A percentile compares a stretch with the other conserved stretches of the same genome.
These are phyloP conservation scores for Colletotrichum liaoningense DNA, from an alignment of 2,329 filamentous ascomycete genomes.

Conservation along the genomic window DNA sequence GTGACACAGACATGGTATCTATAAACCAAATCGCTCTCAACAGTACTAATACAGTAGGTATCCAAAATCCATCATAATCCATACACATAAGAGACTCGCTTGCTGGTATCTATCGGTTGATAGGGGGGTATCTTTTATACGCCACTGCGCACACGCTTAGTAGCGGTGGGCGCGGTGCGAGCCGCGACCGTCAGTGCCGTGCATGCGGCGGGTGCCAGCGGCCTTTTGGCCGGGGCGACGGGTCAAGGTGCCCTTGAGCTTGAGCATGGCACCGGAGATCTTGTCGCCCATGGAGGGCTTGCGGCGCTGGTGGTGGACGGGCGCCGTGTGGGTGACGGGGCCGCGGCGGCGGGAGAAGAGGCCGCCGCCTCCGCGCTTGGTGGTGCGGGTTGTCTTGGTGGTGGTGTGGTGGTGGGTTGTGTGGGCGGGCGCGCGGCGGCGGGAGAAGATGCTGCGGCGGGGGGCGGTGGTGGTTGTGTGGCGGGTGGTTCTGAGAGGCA, in stretches of 20 bases:
- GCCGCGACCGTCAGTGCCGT: constrained; percentile 78
- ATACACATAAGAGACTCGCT: constrained; percentile 1
- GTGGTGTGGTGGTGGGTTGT: constrained; percentile 39
- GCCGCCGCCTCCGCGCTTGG: constrained; percentile 49
- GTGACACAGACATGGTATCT: constrained; percentile 30
- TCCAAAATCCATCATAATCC: constrained; percentile 10
- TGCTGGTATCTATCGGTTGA: background rate
- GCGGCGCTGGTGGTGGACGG: constrained; percentile 73
- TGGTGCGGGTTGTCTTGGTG: constrained; percentile 41
- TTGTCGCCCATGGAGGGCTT: constrained; percentile 80
- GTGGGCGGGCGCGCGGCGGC: constrained; percentile 37
- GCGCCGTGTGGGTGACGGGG: constrained; percentile 39
- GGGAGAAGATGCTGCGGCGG: constrained; percentile 39
- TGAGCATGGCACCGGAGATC: constrained; percentile 80
- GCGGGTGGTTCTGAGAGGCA: constrained; percentile 45
- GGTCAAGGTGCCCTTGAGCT: constrained; percentile 77
- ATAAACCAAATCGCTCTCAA: constrained; percentile 12
- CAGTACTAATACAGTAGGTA: constrained; percentile 22
- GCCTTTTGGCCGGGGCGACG: constrained; percentile 73
- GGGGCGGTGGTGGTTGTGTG: constrained; percentile 37
- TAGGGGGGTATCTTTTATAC: background rate
- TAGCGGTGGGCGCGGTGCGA: constrained; percentile 49
- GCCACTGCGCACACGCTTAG: constrained; percentile 11
- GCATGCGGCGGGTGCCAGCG: constrained; percentile 79
- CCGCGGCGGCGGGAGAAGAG: constrained; percentile 52